A percentile compares a stretch with the other conserved stretches of the same genome.
Conservation (phyloP, 306 rosid genomes). For the Heteromeles arbutifolia region DNA sequence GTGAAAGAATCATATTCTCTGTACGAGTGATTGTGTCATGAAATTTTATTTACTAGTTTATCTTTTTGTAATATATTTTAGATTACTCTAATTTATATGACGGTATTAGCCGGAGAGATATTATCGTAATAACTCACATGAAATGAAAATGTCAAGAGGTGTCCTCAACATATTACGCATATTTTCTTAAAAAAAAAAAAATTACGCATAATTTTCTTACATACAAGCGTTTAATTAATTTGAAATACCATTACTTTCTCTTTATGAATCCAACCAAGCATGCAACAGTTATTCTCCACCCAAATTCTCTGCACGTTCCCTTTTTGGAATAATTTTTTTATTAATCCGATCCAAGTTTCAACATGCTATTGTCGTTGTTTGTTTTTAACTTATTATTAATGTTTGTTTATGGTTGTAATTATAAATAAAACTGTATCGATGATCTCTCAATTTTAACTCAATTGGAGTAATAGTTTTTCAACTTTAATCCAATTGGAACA, state of each 20-base stretch:
- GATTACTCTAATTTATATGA: no score
- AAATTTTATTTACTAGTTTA: background rate
- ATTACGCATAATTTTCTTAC: no score
- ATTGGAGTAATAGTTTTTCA: accelerated
- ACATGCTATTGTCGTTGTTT: background rate
- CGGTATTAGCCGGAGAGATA: no score
- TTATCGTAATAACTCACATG: no score
- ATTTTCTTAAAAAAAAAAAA: no score
- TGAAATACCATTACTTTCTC: no score
- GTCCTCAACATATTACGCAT: no score
- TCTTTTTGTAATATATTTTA: background rate
- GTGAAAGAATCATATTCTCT: slow-evolving; percentile 24
- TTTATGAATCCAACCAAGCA: background rate
- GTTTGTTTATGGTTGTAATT: background rate
- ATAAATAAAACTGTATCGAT: no score
- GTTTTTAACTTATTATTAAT: background rate
- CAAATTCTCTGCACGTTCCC: slow-evolving; percentile 5
- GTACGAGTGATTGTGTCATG: background rate
- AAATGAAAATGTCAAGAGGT: no score
- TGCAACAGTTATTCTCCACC: slow-evolving; percentile 10
- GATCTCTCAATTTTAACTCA: no score
- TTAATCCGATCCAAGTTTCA: background rate
- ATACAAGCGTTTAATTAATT: no score
- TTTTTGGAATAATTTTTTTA: background rate
- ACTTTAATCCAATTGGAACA: accelerated